Evolutionary conservation across 768 basidiomycete species (phyloP).

Genomic region (Leccinum incarnatum): DNA sequence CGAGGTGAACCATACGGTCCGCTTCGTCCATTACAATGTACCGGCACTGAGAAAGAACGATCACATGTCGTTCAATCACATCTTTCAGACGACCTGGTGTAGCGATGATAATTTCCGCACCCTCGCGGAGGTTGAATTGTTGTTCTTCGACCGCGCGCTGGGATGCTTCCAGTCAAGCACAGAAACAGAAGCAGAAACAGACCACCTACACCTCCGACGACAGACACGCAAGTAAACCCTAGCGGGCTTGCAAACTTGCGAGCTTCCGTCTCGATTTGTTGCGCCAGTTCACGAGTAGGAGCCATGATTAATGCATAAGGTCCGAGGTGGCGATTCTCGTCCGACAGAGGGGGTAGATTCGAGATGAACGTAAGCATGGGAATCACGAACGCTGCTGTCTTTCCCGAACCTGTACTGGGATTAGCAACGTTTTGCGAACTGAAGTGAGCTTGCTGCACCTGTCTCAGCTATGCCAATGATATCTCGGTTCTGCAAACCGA

Average conservation of each 20-base stretch:
- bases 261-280: conserved; percentile 93
- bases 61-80: conserved; percentile 91
- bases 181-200: background rate
- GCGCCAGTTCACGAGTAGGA: conserved; percentile 97
- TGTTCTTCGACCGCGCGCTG: conserved; percentile 95
- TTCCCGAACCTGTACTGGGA: conserved; percentile 77
- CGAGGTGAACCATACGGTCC: conserved; percentile 97
- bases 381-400: conserved; percentile 97
- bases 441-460: conserved; percentile 45
- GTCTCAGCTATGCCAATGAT: conserved; percentile 99
- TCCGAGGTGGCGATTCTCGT: conserved; percentile 91
- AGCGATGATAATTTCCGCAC: conserved; percentile 97
- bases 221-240: conserved; percentile 93
- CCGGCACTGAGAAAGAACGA: conserved; percentile 94
- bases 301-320: conserved; percentile 93
- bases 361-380: conserved; percentile 97
- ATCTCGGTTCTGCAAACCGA: conserved; percentile 93
- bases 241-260: conserved; percentile 88
- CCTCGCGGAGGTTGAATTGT: conserved; percentile 95
- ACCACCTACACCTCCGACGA: conserved; percentile 83
- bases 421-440: background rate
- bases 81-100: conserved; percentile 98
- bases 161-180: conserved; percentile 13
- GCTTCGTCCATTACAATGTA: conserved; percentile 99
- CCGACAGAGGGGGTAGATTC: conserved; percentile 77